These are phyloP conservation scores for Lodderomyces parapsilosis DNA, from an alignment of 1,139 yeast species.

Conservation along the genomic window DNA sequence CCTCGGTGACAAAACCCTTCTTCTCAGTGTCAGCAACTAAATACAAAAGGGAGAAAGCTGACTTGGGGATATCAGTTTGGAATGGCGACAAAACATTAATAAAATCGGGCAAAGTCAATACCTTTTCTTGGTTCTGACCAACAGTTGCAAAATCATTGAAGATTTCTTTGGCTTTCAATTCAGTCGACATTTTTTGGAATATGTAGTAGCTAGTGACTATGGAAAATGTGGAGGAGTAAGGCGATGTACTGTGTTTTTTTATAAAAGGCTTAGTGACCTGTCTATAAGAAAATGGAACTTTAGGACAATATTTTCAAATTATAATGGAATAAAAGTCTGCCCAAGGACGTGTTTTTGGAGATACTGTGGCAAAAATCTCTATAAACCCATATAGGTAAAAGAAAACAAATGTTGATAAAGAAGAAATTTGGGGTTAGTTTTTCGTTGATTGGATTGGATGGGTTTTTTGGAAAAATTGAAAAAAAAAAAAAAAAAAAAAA, in stretches of 20 bases:
- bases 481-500: not conserved
- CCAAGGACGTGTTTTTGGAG: not conserved
- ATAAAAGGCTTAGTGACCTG: not conserved
- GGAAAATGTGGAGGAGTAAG: not conserved
- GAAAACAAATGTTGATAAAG: not conserved
- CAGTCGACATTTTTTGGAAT: conserved; percentile 16
- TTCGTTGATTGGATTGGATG: not conserved
- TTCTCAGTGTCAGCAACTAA: conserved; percentile 61
- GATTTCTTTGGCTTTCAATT: conserved; percentile 37
- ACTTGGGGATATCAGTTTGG: conserved; percentile 40
- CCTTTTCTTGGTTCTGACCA: conserved; percentile 22
- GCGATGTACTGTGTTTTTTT: not conserved
- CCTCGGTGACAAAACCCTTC: conserved; percentile 60
- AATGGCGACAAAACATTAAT: conserved; percentile 43
- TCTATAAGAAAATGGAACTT: not conserved
- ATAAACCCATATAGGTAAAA: not conserved
- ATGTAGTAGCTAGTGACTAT: not conserved
- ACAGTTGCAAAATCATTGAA: conserved; percentile 41
- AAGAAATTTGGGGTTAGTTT: not conserved
- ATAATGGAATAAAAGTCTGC: not conserved
- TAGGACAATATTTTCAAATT: no score
- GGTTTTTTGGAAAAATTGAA: not conserved
- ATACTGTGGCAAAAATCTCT: conserved; percentile 1
- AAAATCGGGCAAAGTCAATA: conserved; percentile 35
- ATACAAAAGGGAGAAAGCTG: conserved; percentile 51